Conservation (phyloP, 176 grass and related monocot species). For the Avena eriantha region DNA sequence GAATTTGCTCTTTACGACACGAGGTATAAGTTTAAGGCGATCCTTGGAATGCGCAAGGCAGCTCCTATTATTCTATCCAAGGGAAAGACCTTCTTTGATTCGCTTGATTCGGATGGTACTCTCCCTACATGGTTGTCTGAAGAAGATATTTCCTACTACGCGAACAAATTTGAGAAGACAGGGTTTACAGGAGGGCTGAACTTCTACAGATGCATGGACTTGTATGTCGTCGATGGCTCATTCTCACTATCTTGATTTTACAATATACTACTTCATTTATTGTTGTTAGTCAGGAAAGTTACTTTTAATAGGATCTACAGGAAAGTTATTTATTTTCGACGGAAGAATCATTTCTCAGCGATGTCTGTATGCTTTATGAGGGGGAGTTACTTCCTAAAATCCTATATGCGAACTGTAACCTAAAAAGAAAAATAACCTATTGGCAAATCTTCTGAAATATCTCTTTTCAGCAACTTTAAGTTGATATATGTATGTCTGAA, state of each 20-base stretch:
- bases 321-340: neutral
- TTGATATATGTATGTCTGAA: constrained; percentile 11
- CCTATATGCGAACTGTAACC: constrained; percentile 5
- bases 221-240: constrained; percentile 53
- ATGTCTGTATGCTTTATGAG: constrained; percentile 2
- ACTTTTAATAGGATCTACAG: neutral
- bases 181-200: constrained; percentile 85
- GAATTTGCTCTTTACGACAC: constrained; percentile 60
- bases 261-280: constrained; percentile 30
- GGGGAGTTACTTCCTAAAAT: neutral
- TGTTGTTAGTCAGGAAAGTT: neutral
- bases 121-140: constrained; percentile 85
- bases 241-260: constrained; percentile 6
- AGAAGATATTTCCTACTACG: constrained; percentile 80
- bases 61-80: constrained; percentile 60
- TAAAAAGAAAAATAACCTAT: neutral
- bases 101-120: constrained; percentile 54
- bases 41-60: constrained; percentile 72
- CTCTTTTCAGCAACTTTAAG: constrained; percentile 3
- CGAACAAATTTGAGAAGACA: constrained; percentile 77
- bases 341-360: neutral
- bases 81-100: constrained; percentile 79
- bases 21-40: constrained; percentile 52
- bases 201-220: constrained; percentile 88
- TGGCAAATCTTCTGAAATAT: neutral